Percentiles rank a stretch among this genome's conserved stretches.
Conservation (phyloP, 192 early-diverging fungal genomes). For the Allomyces macrogynus region DNA sequence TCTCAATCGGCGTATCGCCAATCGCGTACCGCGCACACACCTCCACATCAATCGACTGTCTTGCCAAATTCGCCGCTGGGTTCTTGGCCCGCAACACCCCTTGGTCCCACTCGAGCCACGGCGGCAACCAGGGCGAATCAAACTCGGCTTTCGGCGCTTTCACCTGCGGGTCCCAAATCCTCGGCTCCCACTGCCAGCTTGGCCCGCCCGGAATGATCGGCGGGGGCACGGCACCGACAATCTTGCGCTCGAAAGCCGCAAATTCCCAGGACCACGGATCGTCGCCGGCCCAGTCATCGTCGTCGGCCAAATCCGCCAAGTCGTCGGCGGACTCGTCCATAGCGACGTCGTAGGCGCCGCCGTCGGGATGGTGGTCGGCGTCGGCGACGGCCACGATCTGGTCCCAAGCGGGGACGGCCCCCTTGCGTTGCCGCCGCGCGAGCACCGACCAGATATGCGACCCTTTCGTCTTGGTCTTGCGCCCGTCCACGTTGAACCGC, state of each 20-base stretch:
- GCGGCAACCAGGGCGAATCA: conserved; percentile 42
- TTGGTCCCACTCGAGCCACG: conserved; percentile 54
- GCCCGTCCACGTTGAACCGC: conserved; percentile 62
- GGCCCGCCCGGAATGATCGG: conserved; percentile 38
- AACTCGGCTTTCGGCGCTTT: conserved; percentile 49
- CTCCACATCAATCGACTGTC: too few relatives aligned
- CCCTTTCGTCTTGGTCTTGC: conserved; percentile 58
- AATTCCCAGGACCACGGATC: conserved; percentile 38
- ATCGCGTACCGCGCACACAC: too few relatives aligned
- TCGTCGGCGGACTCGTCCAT: too few relatives aligned
- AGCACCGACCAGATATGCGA: conserved; percentile 57
- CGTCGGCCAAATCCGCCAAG: too few relatives aligned
- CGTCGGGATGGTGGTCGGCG: too few relatives aligned
- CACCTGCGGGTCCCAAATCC: conserved; percentile 58
- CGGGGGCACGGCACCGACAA: conserved; percentile 32
- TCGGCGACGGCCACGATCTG: too few relatives aligned
- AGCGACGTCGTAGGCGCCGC: too few relatives aligned
- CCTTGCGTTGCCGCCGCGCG: too few relatives aligned
- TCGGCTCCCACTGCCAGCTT: conserved; percentile 42
- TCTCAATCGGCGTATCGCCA: too few relatives aligned
- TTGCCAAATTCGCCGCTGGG: too few relatives aligned
- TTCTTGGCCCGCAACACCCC: conserved; percentile 28
- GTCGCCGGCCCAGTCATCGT: background rate
- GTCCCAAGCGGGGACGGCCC: too few relatives aligned
- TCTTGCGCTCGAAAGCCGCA: conserved; percentile 44